Evolutionary conservation across 75 land plant genomes (phyloP), one percentile per base, ranked within the genome.

Genomic region (Picea sitchensis): DNA sequence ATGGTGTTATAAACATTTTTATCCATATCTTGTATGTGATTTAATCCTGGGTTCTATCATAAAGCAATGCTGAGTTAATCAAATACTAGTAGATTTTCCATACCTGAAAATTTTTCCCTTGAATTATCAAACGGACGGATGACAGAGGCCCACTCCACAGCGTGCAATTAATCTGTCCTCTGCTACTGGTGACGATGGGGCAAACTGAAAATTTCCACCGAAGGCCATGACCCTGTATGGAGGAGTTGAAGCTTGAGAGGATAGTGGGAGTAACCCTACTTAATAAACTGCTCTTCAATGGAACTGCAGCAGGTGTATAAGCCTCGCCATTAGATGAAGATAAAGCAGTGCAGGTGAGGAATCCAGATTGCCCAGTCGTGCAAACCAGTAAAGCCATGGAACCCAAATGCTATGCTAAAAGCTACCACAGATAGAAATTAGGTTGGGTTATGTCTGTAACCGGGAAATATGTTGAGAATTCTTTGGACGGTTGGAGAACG

Each of bases 121-220:
- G 99, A 71, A 94, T 77, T 56, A 96, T 91, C 60, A 96, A 77
- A 23, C 90, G 85, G 54, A 96, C 97, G 4, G 98, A 88, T 23
- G 95, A 84, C 17, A 96, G 92, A 17, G 98, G 79, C 38, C 99
- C 99, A 58, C 89, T 86, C 99, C 99, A 96, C 20, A 91, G 78
- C 94, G 92, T 90, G 36, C 91, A 82, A 21, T 82, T 78, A 18
- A 81, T 82, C 5, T 63, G 36, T 58, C 73, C 59, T 7, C 82
- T 77, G 21, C 71, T 57, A 7, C 41, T 41, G 0, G 73, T 20
- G 7, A 20, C 41, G 9, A 69, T 20, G 47, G 73, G 73, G 20
- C 73, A 12, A 69, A 20, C 12, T 9, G 56, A 21, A 69, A 69
- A 18, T 41, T 69, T 41, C 51, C 34, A 41, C 41, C 11, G 73